Evolutionary conservation across 768 basidiomycete species (phyloP).

Genomic region (Termitomyces sp.): DNA sequence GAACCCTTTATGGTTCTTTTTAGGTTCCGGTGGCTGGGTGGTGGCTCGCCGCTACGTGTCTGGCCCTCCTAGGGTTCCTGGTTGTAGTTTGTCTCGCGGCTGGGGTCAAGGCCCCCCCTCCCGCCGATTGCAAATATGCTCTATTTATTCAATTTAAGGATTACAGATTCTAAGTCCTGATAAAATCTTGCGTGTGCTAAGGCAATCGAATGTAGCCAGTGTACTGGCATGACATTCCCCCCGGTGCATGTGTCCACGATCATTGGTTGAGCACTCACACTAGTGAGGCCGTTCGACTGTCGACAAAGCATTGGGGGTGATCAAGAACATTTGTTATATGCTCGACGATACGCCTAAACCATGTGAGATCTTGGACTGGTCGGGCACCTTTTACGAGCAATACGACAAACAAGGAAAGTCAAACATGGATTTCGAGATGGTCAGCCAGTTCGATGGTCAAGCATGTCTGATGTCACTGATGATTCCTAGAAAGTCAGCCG

Average conservation of each 20-base stretch:
- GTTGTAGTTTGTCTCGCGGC: too few species aligned
- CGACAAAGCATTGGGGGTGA: not conserved
- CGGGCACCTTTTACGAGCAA: conserved; percentile 79
- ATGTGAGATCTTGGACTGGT: conserved; percentile 53
- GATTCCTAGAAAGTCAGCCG: conserved; percentile 12
- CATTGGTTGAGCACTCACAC: not conserved
- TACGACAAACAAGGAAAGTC: not conserved
- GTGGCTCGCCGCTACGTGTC: too few species aligned
- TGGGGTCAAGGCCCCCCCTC: too few species aligned
- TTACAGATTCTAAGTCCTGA: not conserved
- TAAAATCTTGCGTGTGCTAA: not conserved
- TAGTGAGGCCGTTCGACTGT: not conserved
- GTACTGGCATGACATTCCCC: not conserved
- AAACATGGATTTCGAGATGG: not conserved
- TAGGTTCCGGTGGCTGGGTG: too few species aligned
- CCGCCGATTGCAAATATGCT: too few species aligned
- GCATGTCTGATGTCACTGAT: not conserved
- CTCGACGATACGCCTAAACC: conserved; percentile 75
- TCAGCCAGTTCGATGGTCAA: not conserved
- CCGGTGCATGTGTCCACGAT: not conserved
- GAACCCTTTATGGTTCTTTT: too few species aligned
- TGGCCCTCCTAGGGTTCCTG: too few species aligned
- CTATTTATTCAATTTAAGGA: too few species aligned
- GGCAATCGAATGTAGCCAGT: conserved; percentile 2
- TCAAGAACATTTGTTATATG: conserved; percentile 40